Base-by-base conservation (phyloP, 345 rosid species). In the Eucalyptus regnans region DNA sequence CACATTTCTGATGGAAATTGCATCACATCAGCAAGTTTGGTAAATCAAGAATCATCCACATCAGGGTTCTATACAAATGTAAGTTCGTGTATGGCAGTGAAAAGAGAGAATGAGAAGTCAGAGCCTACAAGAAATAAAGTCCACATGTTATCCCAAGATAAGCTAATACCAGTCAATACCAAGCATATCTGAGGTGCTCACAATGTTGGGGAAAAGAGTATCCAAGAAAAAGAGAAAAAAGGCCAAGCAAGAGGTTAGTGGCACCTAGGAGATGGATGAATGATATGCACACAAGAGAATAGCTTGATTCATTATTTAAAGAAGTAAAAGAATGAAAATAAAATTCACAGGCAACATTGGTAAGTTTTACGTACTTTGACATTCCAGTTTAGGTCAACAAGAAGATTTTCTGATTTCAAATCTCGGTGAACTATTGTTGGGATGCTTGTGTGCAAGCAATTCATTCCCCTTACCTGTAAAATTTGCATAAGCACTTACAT, bases 361-460 rank as follows among this genome's bases (percentile, higher is more conserved):
- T 46, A 81, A 50, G 66, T 33, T 68, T 14, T 48, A 88, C 51
- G 6, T 93, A 95, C 99, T 97, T 98, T 98, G 87, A 97, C 99
- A 92, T 92, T 98, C 99, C 99, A 98, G 93, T 97, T 96, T 91
- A 92, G 92, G 94, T 98, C 99, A 91, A 97, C 99, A 92, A 98
- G 91, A 90, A 97, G 99, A 92, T 98, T 98, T 52, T 97, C 98
- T 86, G 99, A 96, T 93, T 98, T 98, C 92, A 98, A 90, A 95
- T 98, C 99, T 52, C 99, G 96, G 90, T 98, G 99, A 90, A 98
- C 99, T 90, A 97, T 97, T 88, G 99, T 98, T 14, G 99, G 99
- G 81, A 68, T 87, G 92, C 99, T 95, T 66, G 97, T 92, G 93
- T 97, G 99, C 92, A 98, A 94, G 94, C 98, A 98, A 90, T 96